These are phyloP conservation scores for Aureobasidium zeae DNA, from an alignment of 2,329 filamentous ascomycete genomes.

Conservation along the genomic window DNA sequence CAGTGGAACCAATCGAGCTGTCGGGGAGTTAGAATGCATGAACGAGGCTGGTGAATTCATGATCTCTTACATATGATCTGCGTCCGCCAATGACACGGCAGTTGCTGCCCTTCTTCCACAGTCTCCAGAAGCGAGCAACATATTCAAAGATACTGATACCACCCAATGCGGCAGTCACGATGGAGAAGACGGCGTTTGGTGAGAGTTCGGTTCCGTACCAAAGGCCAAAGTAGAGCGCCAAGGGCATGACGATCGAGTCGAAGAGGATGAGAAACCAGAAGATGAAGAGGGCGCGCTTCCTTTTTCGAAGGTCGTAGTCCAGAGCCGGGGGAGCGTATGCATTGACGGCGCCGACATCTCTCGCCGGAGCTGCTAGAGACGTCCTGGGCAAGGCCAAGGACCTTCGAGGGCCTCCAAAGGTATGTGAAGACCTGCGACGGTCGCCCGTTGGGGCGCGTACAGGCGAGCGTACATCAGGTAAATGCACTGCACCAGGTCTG, in stretches of 20 bases:
- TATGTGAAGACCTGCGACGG: conserved; percentile 5
- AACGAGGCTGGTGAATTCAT: neutral
- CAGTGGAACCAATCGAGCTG: conserved; percentile 50
- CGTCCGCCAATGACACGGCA: conserved; percentile 44
- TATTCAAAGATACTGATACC: conserved; percentile 48
- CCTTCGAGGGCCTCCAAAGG: conserved; percentile 6
- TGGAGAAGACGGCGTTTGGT: conserved; percentile 44
- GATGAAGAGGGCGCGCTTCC: conserved; percentile 47
- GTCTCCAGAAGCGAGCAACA: conserved; percentile 39
- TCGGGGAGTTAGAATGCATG: neutral
- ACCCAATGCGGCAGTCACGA: conserved; percentile 45
- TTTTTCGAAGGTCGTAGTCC: conserved; percentile 45
- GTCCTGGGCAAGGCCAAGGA: conserved; percentile 10
- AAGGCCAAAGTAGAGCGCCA: conserved; percentile 51
- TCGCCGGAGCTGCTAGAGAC: conserved; percentile 11
- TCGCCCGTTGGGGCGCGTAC: neutral
- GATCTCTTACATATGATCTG: conserved; percentile 30
- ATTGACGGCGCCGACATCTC: neutral
- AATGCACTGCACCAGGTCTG: neutral
- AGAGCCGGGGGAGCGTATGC: conserved; percentile 40
- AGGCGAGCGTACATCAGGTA: too few species aligned
- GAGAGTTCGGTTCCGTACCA: conserved; percentile 49
- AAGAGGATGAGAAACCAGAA: conserved; percentile 53
- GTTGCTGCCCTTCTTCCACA: conserved; percentile 44
- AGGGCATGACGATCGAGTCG: conserved; percentile 50